A percentile compares a stretch with the other conserved stretches of the same genome.
These are phyloP conservation scores for Claviceps cyperi DNA, from an alignment of 2,329 filamentous ascomycete species.

Conservation along the genomic window DNA sequence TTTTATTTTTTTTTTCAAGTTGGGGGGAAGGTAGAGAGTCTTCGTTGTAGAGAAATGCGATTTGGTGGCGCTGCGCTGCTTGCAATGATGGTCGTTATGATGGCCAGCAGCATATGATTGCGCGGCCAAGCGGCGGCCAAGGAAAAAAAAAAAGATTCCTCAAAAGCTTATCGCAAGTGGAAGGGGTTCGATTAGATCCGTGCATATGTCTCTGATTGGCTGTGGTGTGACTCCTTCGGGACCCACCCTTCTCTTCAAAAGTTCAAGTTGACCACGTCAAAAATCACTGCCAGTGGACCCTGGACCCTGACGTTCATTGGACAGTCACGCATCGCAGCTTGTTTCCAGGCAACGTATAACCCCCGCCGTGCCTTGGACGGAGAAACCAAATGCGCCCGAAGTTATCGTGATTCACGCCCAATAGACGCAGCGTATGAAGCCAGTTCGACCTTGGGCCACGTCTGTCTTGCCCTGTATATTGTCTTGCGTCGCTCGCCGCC, in stretches of 20 bases:
- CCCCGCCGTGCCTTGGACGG: conserved; percentile 8
- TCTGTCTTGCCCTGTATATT: conserved; percentile 5
- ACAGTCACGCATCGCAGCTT: neutral
- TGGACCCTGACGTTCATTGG: neutral
- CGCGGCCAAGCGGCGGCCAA: neutral
- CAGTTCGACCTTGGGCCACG: conserved; percentile 10
- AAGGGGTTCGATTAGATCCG: neutral
- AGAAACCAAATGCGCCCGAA: conserved; percentile 9
- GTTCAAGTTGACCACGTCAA: neutral
- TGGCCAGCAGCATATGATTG: neutral
- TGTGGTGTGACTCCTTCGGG: neutral
- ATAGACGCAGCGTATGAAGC: conserved; percentile 14
- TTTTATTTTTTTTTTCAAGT: no score
- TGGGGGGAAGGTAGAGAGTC: neutral
- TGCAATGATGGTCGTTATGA: neutral
- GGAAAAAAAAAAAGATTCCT: conserved; percentile 1
- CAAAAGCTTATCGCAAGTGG: conserved; percentile 3
- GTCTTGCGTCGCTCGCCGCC: conserved; percentile 3
- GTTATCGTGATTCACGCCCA: conserved; percentile 16
- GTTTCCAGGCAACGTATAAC: conserved; percentile 5
- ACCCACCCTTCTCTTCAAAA: neutral
- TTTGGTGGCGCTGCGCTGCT: neutral
- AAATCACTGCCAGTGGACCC: conserved; percentile 1
- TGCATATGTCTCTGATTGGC: neutral
- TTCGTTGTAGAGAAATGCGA: neutral